Evolutionary conservation across 345 rosid genomes (phyloP), one percentile per base, ranked within the genome.

Genomic region (Aegle marmelos): DNA sequence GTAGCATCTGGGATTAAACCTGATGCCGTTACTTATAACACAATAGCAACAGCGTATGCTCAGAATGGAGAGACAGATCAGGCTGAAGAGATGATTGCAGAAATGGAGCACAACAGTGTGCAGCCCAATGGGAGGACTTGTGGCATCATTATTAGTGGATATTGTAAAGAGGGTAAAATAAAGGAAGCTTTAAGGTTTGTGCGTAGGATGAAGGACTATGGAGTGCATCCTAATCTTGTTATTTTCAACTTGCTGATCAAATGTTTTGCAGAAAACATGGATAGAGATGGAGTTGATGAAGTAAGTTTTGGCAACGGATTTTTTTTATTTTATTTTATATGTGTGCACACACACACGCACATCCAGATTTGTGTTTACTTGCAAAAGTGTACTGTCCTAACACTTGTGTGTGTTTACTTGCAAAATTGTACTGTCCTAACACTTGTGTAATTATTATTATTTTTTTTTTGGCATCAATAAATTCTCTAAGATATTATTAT

Each of bases 281-380:
- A 90, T 76, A 88, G 90, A 78, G 86, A 86, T 76, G 91, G 90
- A 65, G 86, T 88, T 61, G 84, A 87, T 75, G 90, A 90, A 90
- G 93, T 88, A 77, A 84, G 73, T 53, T 65, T 63, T 80, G 36
- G 8, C 31, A 59, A 6, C 7, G 54, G 58, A 17, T 64, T 74
- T 30, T 34, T 37, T 36, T 37, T 34, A 53, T 30, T 13, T 24
- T 50, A 17, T 0, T 45, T 3, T 3, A 11, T 3, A n/a, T n/a
- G n/a, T n/a, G n/a, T n/a, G n/a, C n/a, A n/a, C n/a, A n/a, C n/a
- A n/a, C n/a, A n/a, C n/a, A n/a, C n/a, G n/a, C n/a, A n/a, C n/a
- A n/a, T n/a, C n/a, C 19, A 62, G 63, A 63, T 41, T 7, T 30
- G 22, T 33, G 64, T 31, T 56, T 56, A 33, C 33, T n/a, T 57